Conservation (phyloP, 805 yeast species). For the Cephaloascus albidus region DNA sequence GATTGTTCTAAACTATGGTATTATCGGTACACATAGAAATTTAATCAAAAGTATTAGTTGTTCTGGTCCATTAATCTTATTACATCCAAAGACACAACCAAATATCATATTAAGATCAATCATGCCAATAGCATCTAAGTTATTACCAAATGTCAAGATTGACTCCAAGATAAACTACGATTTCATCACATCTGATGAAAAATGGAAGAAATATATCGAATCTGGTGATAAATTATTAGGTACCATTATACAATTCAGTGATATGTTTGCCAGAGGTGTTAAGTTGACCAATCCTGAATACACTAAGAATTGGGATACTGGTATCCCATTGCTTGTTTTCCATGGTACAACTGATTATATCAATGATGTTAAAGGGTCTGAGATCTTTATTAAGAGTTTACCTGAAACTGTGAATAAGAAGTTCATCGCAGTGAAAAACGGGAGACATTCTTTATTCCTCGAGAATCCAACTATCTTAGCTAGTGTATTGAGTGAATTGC, state of each 20-base stretch:
- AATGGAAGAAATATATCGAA: slow-evolving; percentile 34
- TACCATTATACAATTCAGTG: slow-evolving; percentile 50
- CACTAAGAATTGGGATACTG: slow-evolving; percentile 22
- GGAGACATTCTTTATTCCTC: slow-evolving; percentile 33
- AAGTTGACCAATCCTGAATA: slow-evolving; percentile 27
- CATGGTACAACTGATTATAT: slow-evolving; percentile 62
- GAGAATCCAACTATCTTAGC: slow-evolving; percentile 35
- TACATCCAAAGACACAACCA: slow-evolving; percentile 57
- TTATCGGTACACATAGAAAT: slow-evolving; percentile 40
- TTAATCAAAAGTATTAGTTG: slow-evolving; percentile 36
- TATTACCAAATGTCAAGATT: slow-evolving; percentile 40
- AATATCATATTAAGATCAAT: slow-evolving; percentile 26
- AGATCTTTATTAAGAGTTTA: slow-evolving; percentile 25
- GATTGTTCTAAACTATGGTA: slow-evolving; percentile 51
- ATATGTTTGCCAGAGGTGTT: slow-evolving; percentile 57
- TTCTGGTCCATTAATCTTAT: slow-evolving; percentile 49
- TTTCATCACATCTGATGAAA: slow-evolving; percentile 40
- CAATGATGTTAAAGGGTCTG: slow-evolving; percentile 42
- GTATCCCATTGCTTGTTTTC: slow-evolving; percentile 41
- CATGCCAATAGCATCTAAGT: slow-evolving; percentile 28
- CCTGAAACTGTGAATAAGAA: slow-evolving; percentile 23
- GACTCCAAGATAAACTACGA: slow-evolving; percentile 48
- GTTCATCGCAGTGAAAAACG: slow-evolving; percentile 12
- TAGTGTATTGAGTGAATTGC: slow-evolving; percentile 22
- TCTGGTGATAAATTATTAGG: slow-evolving; percentile 34